These are phyloP conservation scores for Vitis riparia DNA, from an alignment of 164 flowering plant genomes.

Conservation along the genomic window DNA sequence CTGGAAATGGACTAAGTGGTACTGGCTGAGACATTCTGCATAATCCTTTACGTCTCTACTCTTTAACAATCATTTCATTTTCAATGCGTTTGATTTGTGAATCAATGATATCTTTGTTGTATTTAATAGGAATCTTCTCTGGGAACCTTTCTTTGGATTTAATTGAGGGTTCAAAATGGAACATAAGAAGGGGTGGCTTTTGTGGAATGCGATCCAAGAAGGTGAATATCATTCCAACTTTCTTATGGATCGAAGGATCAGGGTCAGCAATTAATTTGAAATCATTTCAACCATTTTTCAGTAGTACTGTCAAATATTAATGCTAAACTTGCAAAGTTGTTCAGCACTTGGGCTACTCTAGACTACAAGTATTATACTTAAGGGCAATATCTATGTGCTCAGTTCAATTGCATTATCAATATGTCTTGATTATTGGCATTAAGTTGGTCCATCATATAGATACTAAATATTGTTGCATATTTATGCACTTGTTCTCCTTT, in stretches of 20 bases:
- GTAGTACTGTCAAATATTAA: too few species aligned
- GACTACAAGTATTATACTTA: too few species aligned
- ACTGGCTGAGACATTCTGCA: slow-evolving; percentile 7
- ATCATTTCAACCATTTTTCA: too few species aligned
- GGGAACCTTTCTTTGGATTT: slow-evolving; percentile 90
- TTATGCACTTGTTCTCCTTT: too few species aligned
- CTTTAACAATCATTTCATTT: background rate
- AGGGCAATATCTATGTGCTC: too few species aligned
- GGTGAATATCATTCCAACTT: slow-evolving; percentile 36
- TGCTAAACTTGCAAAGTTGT: too few species aligned
- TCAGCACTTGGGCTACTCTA: too few species aligned
- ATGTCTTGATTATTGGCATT: too few species aligned
- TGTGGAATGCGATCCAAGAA: slow-evolving; percentile 97
- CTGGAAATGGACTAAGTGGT: slow-evolving; percentile 56
- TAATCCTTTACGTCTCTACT: background rate
- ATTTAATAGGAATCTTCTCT: slow-evolving; percentile 66
- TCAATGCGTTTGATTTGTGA: background rate
- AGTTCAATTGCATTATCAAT: too few species aligned
- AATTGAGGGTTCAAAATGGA: slow-evolving; percentile 70
- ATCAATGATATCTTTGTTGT: background rate
- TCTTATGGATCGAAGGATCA: background rate
- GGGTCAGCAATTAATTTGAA: too few species aligned
- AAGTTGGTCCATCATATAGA: too few species aligned
- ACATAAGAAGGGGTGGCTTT: slow-evolving; percentile 81
- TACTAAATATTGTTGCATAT: too few species aligned